A percentile compares a stretch with the other conserved stretches of the same genome.
These are phyloP conservation scores for Pseudonitzschia delicatissima DNA, from an alignment of 108 stramenopile genomes.

Conservation along the genomic window DNA sequence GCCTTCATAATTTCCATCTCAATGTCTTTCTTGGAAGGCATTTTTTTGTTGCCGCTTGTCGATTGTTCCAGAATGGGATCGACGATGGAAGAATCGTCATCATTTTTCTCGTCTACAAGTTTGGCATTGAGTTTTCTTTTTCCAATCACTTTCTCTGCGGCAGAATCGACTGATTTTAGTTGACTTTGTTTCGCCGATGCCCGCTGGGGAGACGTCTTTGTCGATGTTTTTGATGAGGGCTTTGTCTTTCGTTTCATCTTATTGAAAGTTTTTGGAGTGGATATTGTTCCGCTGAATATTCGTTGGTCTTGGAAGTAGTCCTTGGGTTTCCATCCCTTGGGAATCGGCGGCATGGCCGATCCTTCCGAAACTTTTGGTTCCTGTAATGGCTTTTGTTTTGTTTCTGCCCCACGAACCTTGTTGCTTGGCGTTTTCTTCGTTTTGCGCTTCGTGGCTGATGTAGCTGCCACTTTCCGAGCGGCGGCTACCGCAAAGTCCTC, in stretches of 20 bases:
- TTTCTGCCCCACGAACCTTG: background rate
- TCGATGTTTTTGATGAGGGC: background rate
- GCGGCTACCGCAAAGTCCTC: conserved; percentile 23
- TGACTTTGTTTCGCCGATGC: background rate
- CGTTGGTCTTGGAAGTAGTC: conserved; percentile 15
- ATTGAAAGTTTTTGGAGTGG: conserved; percentile 1
- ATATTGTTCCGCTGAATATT: conserved; percentile 24
- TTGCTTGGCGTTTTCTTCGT: background rate
- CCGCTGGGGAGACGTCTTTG: background rate
- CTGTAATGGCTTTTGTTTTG: no score
- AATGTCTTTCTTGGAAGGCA: conserved; percentile 41
- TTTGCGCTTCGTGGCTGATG: background rate
- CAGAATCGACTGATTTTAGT: background rate
- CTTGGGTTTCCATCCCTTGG: conserved; percentile 9
- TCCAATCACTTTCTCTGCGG: background rate
- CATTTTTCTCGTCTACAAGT: background rate
- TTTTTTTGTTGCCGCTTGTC: background rate
- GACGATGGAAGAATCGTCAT: background rate
- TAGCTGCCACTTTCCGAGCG: conserved; percentile 28
- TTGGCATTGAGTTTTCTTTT: conserved; percentile 4
- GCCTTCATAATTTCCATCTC: conserved; percentile 51
- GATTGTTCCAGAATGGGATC: background rate
- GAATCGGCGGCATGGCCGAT: background rate
- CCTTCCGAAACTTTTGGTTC: background rate
- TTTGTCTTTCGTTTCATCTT: background rate